phyloP scores from a whole-genome alignment of 2,329 filamentous ascomycete genomes.

The Coniochaeta hoffmannii region DNA sequence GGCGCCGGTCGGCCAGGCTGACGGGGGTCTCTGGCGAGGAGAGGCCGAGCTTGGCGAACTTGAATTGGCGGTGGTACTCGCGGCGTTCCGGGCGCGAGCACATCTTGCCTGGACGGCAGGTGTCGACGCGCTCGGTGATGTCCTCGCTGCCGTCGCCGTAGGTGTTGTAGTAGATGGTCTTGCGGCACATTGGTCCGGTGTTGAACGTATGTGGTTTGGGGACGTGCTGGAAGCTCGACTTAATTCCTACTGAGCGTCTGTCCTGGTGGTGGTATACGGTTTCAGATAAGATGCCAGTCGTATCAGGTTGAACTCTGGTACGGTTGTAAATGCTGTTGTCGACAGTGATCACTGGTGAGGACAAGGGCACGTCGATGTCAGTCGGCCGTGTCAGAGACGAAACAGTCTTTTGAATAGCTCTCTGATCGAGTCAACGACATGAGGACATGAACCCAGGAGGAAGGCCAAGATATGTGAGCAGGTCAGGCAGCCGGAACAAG shows the following conservation, averaged over 20 bases:
- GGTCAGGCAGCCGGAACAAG: neutral
- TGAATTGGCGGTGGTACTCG: conserved; percentile 17
- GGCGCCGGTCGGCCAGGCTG: conserved; percentile 2
- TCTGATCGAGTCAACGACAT: conserved; percentile 23
- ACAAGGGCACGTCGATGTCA: conserved; percentile 16
- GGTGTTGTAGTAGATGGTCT: conserved; percentile 24
- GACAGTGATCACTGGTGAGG: conserved; percentile 9
- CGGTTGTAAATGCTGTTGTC: conserved; percentile 7
- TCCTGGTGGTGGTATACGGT: neutral
- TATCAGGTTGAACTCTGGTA: conserved; percentile 1
- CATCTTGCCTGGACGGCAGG: conserved; percentile 20
- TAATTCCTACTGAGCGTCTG: neutral
- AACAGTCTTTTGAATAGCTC: conserved; percentile 16
- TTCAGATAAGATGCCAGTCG: neutral
- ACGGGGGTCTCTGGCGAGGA: neutral
- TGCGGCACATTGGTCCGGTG: conserved; percentile 23
- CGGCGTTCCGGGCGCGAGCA: conserved; percentile 18
- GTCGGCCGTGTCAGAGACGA: conserved; percentile 26
- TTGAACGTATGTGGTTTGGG: conserved; percentile 6
- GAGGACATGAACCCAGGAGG: conserved; percentile 13
- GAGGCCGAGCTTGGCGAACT: conserved; percentile 16
- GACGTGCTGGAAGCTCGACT: conserved; percentile 5
- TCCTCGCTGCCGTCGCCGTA: conserved; percentile 22
- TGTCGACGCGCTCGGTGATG: conserved; percentile 21
- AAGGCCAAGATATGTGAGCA: conserved; percentile 1